Conservation (phyloP, 805 yeast genomes). For the Metschnikowia chrysomelidarum region DNA sequence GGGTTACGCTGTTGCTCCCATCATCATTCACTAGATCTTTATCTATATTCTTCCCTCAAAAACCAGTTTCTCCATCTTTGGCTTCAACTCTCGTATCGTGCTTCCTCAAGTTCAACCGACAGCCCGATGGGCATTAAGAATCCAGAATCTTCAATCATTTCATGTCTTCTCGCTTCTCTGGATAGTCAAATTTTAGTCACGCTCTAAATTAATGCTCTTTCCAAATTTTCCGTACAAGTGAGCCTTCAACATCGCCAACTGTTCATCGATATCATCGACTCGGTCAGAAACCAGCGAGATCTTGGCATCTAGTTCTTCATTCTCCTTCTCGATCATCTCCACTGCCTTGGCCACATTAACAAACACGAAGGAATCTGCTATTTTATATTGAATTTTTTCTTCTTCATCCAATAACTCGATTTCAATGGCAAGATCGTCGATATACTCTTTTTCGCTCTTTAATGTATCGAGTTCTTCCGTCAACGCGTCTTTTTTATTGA, state of each 20-base stretch:
- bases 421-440: slow-evolving; percentile 83
- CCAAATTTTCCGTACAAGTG: slow-evolving; percentile 89
- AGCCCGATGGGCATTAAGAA: too few relatives aligned
- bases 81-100: too few relatives aligned
- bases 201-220: slow-evolving; percentile 79
- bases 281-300: slow-evolving; percentile 47
- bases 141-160: too few relatives aligned
- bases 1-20: too few relatives aligned
- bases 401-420: slow-evolving; percentile 80
- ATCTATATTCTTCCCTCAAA: too few relatives aligned
- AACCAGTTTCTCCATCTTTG: too few relatives aligned
- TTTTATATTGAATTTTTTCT: slow-evolving; percentile 66
- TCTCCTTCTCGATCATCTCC: slow-evolving; percentile 63
- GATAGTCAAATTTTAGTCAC: slow-evolving; percentile 35
- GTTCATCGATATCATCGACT: slow-evolving; percentile 51
- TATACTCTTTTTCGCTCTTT: slow-evolving; percentile 75
- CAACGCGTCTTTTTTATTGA: slow-evolving; percentile 63
- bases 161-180: too few relatives aligned
- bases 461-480: slow-evolving; percentile 47
- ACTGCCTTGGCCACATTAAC: slow-evolving; percentile 66
- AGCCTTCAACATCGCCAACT: slow-evolving; percentile 61
- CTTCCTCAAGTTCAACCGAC: too few relatives aligned
- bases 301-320: slow-evolving; percentile 48
- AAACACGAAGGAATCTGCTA: slow-evolving; percentile 80
- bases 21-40: too few relatives aligned